Conservation (phyloP, 441 rosid species). For the Metrosideros polymorpha region DNA sequence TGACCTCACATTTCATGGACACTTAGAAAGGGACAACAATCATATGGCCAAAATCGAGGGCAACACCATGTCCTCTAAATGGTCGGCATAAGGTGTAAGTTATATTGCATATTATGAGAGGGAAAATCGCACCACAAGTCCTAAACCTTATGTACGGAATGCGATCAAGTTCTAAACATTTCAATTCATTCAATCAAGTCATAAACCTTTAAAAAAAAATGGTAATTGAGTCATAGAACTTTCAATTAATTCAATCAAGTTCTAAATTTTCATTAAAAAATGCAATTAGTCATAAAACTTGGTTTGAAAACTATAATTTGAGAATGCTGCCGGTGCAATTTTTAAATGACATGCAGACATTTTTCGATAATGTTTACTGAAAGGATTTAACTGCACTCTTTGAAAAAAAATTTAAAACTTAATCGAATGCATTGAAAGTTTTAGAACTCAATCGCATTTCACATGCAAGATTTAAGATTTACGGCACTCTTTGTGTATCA, state of each 20-base stretch:
- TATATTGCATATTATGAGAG: not conserved
- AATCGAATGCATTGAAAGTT: not conserved
- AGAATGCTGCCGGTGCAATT: not conserved
- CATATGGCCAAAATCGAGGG: not conserved
- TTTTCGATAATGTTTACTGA: not conserved
- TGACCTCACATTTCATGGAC: not conserved
- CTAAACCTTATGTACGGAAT: not conserved
- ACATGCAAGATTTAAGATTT: not conserved
- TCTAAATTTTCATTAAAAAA: fast-evolving
- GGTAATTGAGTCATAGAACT: not conserved
- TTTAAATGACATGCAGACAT: not conserved
- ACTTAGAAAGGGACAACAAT: not conserved
- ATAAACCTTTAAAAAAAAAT: not conserved
- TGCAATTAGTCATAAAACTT: not conserved
- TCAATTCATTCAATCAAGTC: not conserved
- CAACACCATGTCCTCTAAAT: not conserved
- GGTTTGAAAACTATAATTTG: not conserved
- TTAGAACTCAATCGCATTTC: not conserved
- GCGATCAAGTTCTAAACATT: not conserved
- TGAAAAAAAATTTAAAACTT: not conserved
- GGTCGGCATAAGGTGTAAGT: not conserved
- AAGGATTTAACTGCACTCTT: not conserved
- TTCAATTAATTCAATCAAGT: not conserved
- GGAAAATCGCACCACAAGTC: not conserved
- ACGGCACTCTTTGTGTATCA: not conserved